phyloP scores from a whole-genome alignment of 148 eudicot genomes.

The Fagopyrum tataricum region DNA sequence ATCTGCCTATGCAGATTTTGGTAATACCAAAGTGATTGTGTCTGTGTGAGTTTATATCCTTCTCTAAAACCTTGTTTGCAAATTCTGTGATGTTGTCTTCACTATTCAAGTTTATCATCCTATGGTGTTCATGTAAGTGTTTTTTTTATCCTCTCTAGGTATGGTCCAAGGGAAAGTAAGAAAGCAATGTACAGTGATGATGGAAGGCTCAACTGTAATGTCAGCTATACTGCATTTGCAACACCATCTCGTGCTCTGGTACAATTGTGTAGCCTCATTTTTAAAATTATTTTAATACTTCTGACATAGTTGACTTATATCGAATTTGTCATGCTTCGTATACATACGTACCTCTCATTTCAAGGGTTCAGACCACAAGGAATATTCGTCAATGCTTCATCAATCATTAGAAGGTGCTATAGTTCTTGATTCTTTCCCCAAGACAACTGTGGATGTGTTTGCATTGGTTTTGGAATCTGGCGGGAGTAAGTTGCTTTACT shows the following conservation, averaged over 20 bases:
- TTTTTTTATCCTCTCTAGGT: conserved; percentile 30
- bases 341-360: conserved; percentile 12
- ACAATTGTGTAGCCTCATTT: background rate
- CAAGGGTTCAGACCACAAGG: conserved; percentile 74
- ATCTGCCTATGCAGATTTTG: conserved; percentile 96
- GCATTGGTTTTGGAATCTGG: conserved; percentile 97
- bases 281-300: background rate
- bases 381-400: conserved; percentile 70
- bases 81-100: background rate
- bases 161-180: conserved; percentile 98
- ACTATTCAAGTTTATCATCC: background rate
- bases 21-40: conserved; percentile 93
- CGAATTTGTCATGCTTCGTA: background rate
- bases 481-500: conserved; percentile 57
- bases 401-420: conserved; percentile 96
- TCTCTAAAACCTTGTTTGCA: background rate
- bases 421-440: conserved; percentile 83
- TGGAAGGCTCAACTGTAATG: conserved; percentile 85
- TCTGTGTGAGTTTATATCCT: conserved; percentile 66
- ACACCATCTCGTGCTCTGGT: conserved; percentile 79
- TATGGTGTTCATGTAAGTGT: background rate
- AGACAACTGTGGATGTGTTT: conserved; percentile 96
- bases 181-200: conserved; percentile 90
- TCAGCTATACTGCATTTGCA: conserved; percentile 83
- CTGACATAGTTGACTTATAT: background rate